These are phyloP conservation scores for Rhizopogon vesiculosus DNA, from an alignment of 768 basidiomycete genomes.

Conservation along the genomic window DNA sequence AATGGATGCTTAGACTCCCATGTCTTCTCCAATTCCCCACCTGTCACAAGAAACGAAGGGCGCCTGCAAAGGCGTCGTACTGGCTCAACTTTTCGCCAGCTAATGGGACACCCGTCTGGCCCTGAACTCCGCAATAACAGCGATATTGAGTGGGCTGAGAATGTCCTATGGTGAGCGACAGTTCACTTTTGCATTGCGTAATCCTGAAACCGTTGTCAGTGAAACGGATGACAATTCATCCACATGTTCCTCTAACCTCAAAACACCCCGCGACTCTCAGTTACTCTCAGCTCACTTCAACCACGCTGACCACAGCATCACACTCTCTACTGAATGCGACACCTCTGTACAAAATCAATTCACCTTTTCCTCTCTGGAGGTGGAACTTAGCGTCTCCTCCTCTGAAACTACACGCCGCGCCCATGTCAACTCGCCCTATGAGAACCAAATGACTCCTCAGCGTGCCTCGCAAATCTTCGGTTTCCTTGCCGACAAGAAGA, in stretches of 20 bases:
- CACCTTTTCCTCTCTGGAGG: slow-evolving; percentile 69
- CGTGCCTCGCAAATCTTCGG: slow-evolving; percentile 74
- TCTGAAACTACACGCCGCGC: slow-evolving; percentile 31
- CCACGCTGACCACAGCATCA: slow-evolving; percentile 27
- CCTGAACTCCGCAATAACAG: slow-evolving; percentile 28
- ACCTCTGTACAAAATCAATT: slow-evolving; percentile 29
- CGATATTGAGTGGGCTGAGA: slow-evolving; percentile 85
- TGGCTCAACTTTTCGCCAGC: slow-evolving; percentile 70
- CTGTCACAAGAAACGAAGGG: slow-evolving; percentile 31
- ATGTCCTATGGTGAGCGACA: slow-evolving; percentile 54
- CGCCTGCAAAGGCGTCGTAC: slow-evolving; percentile 53
- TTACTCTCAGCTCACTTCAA: slow-evolving; percentile 37
- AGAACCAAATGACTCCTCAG: slow-evolving; percentile 49
- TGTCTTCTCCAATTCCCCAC: slow-evolving; percentile 61
- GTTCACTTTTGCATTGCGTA: not conserved
- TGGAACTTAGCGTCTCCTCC: slow-evolving; percentile 53
- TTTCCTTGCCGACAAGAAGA: slow-evolving; percentile 54
- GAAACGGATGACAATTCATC: slow-evolving; percentile 41
- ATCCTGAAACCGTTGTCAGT: slow-evolving; percentile 20
- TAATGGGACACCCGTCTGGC: slow-evolving; percentile 52
- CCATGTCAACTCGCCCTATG: slow-evolving; percentile 25
- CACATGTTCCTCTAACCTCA: slow-evolving; percentile 45
- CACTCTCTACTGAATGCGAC: slow-evolving; percentile 44
- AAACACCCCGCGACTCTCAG: slow-evolving; percentile 42
- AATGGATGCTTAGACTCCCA: slow-evolving; percentile 56